A percentile compares a stretch with the other conserved stretches of the same genome.
phyloP scores from a whole-genome alignment of 1,284 basidiomycete genomes.

The Golubevia sp. region DNA sequence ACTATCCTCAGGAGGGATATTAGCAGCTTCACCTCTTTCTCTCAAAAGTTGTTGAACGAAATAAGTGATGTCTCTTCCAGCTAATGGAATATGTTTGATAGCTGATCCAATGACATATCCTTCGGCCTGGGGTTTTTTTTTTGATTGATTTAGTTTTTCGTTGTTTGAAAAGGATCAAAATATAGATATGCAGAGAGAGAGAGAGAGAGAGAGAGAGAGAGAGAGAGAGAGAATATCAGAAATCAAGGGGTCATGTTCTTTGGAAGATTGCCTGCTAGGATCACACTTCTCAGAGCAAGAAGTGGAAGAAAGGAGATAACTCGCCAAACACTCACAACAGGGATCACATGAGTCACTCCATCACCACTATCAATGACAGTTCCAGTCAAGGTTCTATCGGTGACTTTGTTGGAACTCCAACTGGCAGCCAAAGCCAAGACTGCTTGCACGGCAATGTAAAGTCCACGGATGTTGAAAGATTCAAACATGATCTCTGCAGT shows the following conservation, averaged over 20 bases:
- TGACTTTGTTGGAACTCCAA: slow-evolving; percentile 91
- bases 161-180: too few relatives aligned
- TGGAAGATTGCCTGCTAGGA: too few relatives aligned
- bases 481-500: slow-evolving; percentile 99
- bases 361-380: slow-evolving; percentile 99
- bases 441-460: slow-evolving; percentile 98
- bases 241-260: too few relatives aligned
- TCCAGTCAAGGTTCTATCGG: slow-evolving; percentile 90
- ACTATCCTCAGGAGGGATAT: slow-evolving; percentile 95
- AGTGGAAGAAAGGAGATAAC: too few relatives aligned
- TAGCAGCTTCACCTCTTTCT: slow-evolving; percentile 87
- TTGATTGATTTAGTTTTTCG: too few relatives aligned
- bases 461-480: slow-evolving; percentile 90
- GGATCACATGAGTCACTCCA: slow-evolving; percentile 96
- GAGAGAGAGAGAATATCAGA: not conserved
- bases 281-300: too few relatives aligned
- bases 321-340: slow-evolving; percentile 70
- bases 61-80: slow-evolving; percentile 93
- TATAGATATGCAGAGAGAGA: not conserved
- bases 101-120: slow-evolving; percentile 99
- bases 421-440: slow-evolving; percentile 98
- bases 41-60: slow-evolving; percentile 96
- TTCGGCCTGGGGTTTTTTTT: slow-evolving; percentile 71
- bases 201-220: not conserved
- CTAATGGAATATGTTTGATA: slow-evolving; percentile 99